These are phyloP conservation scores for Aspergillus pseudonomiae DNA, from an alignment of 2,329 filamentous ascomycete genomes.

Conservation along the genomic window DNA sequence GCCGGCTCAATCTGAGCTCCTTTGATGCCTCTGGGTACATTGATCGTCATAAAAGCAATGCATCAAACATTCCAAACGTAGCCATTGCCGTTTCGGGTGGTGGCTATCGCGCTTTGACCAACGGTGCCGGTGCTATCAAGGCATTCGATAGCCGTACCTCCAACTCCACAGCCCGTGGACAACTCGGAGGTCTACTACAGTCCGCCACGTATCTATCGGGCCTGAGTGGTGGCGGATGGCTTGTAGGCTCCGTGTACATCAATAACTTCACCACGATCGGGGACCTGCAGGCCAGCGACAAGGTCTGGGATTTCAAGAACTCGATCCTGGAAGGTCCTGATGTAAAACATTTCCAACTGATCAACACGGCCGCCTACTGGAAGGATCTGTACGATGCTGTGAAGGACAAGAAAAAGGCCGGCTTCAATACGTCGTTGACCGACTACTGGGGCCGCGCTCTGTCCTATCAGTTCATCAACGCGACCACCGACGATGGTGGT, in stretches of 20 bases:
- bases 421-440: constrained; percentile 72
- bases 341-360: constrained; percentile 45
- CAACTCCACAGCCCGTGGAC: constrained; percentile 63
- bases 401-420: constrained; percentile 62
- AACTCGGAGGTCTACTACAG: constrained; percentile 80
- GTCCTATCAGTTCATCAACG: constrained; percentile 83
- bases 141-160: constrained; percentile 76
- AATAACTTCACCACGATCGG: constrained; percentile 76
- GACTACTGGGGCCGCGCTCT: constrained; percentile 86
- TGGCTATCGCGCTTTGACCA: constrained; percentile 84
- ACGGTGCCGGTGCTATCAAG: constrained; percentile 75
- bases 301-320: constrained; percentile 66
- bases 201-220: constrained; percentile 78
- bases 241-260: constrained; percentile 76
- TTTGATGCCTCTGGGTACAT: constrained; percentile 77
- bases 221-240: constrained; percentile 81
- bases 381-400: constrained; percentile 62
- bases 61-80: constrained; percentile 65
- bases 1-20: constrained; percentile 65
- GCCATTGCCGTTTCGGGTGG: constrained; percentile 80
- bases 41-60: constrained; percentile 57
- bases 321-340: constrained; percentile 63
- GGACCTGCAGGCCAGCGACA: constrained; percentile 18
- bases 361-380: constrained; percentile 64
- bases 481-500: constrained; percentile 64